Percentiles rank a stretch among this genome's conserved stretches.
phyloP scores from a whole-genome alignment of 768 basidiomycete genomes.

The Mycena venus region DNA sequence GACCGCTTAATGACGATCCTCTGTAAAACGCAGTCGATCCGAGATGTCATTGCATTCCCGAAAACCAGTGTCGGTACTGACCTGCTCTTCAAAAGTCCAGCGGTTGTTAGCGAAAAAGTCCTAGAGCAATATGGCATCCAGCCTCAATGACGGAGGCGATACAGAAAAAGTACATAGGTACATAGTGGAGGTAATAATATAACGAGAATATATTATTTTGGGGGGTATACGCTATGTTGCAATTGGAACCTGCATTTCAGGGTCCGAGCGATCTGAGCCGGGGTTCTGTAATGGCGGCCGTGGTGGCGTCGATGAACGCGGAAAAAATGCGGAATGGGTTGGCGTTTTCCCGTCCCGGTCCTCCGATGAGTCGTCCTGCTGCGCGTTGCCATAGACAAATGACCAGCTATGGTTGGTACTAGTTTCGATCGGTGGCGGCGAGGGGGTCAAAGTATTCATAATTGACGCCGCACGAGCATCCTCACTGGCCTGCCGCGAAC shows the following conservation, averaged over 20 bases:
- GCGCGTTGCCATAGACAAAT: slow-evolving; percentile 36
- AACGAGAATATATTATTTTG: slow-evolving; percentile 8
- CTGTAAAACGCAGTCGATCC: slow-evolving; percentile 87
- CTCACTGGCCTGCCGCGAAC: slow-evolving; percentile 48
- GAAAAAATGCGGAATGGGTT: slow-evolving; percentile 52
- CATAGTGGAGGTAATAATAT: slow-evolving; percentile 32
- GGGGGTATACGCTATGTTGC: slow-evolving; percentile 27
- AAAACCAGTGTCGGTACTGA: slow-evolving; percentile 90
- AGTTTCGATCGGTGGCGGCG: slow-evolving; percentile 40
- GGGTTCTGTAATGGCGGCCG: slow-evolving; percentile 41
- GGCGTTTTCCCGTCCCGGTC: slow-evolving; percentile 61
- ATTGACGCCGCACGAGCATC: slow-evolving; percentile 31
- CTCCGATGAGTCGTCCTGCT: slow-evolving; percentile 28
- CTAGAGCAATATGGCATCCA: slow-evolving; percentile 77
- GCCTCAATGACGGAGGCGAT: slow-evolving; percentile 41
- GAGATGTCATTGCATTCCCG: slow-evolving; percentile 97
- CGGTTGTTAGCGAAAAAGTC: slow-evolving; percentile 63
- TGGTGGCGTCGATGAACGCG: slow-evolving; percentile 35
- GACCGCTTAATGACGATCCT: slow-evolving; percentile 94
- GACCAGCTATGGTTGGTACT: slow-evolving; percentile 37
- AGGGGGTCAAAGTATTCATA: slow-evolving; percentile 37
- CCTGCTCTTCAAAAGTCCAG: slow-evolving; percentile 91
- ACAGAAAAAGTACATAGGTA: slow-evolving; percentile 29
- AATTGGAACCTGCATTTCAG: slow-evolving; percentile 39
- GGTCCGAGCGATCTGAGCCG: slow-evolving; percentile 39